Conservation (phyloP, 1,284 basidiomycete genomes). For the Cutaneotrichosporon cutaneum region DNA sequence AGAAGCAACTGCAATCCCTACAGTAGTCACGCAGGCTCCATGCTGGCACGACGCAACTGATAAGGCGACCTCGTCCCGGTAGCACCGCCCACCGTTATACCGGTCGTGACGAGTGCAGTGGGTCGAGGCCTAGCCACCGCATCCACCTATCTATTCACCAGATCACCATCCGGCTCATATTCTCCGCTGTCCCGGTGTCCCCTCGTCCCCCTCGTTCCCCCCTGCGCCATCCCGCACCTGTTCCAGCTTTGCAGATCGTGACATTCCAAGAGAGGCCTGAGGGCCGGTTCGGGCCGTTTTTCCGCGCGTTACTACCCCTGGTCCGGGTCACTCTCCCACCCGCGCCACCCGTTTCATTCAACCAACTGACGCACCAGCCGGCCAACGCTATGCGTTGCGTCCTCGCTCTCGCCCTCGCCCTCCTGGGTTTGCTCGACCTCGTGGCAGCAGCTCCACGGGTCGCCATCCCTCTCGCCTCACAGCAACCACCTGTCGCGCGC, state of each 20-base stretch:
- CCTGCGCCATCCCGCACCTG: no score
- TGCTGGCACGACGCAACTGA: neutral
- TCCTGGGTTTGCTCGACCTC: conserved; percentile 10
- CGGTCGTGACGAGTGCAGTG: neutral
- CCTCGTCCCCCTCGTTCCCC: neutral
- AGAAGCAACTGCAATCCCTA: neutral
- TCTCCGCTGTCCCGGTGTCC: neutral
- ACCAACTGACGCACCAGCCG: conserved; percentile 5
- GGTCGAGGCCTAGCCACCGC: neutral
- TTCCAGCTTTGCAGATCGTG: no score
- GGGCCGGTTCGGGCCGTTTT: neutral
- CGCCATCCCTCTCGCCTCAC: conserved; percentile 45
- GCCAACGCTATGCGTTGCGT: conserved; percentile 25
- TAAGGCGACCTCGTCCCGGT: neutral
- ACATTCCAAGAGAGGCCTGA: no score
- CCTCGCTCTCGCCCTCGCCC: conserved; percentile 4
- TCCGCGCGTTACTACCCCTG: conserved; percentile 4
- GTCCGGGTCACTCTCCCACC: no score
- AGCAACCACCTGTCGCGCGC: conserved; percentile 55
- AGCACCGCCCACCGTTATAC: neutral
- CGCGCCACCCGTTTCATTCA: neutral
- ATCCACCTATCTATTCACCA: neutral
- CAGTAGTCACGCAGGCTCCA: neutral
- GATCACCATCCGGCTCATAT: neutral
- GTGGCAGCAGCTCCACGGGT: conserved; percentile 46